A percentile compares a stretch with the other conserved stretches of the same genome.
These are phyloP conservation scores for Diplosphaera chodatii DNA, from an alignment of 139 green algal genomes.

Conservation along the genomic window DNA sequence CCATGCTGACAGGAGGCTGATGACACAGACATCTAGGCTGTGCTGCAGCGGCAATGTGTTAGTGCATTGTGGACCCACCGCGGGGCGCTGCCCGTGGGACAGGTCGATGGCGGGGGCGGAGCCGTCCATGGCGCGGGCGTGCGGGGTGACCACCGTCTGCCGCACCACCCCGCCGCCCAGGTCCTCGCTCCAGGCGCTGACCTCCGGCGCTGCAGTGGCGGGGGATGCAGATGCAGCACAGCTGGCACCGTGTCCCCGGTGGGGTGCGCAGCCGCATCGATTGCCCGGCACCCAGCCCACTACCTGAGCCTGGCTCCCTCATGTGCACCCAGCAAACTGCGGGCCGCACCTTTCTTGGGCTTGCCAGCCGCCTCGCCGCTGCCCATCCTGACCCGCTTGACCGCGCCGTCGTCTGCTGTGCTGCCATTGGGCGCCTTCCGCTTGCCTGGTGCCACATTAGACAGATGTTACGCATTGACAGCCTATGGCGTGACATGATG, in stretches of 20 bases:
- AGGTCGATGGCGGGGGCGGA: slow-evolving; percentile 21
- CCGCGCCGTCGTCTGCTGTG: slow-evolving; percentile 5
- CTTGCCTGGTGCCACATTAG: slow-evolving; percentile 17
- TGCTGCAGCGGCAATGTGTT: no score
- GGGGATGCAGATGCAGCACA: no score
- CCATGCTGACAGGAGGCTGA: no score
- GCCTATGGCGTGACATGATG: no score
- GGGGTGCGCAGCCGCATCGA: no score
- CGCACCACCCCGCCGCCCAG: slow-evolving; percentile 20
- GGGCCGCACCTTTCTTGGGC: background rate
- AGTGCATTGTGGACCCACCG: no score
- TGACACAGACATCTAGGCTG: no score
- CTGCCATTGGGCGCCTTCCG: slow-evolving; percentile 5
- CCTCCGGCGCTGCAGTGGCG: background rate
- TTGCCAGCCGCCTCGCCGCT: background rate
- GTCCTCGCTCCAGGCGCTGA: background rate
- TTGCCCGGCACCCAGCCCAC: no score
- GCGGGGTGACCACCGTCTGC: slow-evolving; percentile 25
- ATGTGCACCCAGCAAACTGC: no score
- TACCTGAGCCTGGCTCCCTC: no score
- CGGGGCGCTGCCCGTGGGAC: slow-evolving; percentile 21
- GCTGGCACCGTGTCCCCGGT: no score
- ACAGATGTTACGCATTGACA: no score
- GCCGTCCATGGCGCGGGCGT: slow-evolving; percentile 23
- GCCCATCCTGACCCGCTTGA: background rate